Conservation (phyloP, 78 protist genomes). For the Guillardia theta region DNA sequence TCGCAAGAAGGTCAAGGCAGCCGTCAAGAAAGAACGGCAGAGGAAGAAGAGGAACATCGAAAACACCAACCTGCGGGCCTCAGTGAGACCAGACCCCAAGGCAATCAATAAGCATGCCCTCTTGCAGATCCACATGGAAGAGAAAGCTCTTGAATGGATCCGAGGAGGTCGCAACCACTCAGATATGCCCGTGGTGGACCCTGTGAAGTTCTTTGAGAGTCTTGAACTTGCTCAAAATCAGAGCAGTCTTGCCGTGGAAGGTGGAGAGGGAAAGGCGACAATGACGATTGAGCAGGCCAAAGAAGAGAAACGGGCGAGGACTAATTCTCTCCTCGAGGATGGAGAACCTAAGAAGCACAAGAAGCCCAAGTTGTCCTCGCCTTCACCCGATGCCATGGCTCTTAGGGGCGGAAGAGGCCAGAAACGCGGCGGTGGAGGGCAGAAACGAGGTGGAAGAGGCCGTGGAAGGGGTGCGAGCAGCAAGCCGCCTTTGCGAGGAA, state of each 20-base stretch:
- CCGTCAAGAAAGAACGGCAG: constrained; percentile 1
- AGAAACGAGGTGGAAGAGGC: too few species aligned
- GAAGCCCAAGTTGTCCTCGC: too few species aligned
- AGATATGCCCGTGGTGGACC: not conserved
- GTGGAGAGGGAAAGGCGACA: not conserved
- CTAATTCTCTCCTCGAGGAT: too few species aligned
- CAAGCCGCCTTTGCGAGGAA: too few species aligned
- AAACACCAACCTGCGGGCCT: not conserved
- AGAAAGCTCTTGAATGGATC: not conserved
- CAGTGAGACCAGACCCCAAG: not conserved
- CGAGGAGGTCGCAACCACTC: not conserved
- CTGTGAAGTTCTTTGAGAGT: not conserved
- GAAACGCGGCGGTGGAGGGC: too few species aligned
- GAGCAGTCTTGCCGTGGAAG: too few species aligned
- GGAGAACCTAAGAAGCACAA: too few species aligned
- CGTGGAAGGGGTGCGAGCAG: too few species aligned
- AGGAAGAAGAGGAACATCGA: not conserved
- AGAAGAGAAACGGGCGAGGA: not conserved
- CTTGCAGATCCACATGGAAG: not conserved
- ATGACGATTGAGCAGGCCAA: not conserved
- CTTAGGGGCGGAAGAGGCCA: too few species aligned
- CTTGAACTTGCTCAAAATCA: too few species aligned
- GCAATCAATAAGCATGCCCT: not conserved
- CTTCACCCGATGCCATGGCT: too few species aligned
- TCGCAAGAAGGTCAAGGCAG: not conserved